A percentile compares a stretch with the other conserved stretches of the same genome.
Conservation (phyloP, 2,329 filamentous ascomycete species). For the Aspergillus fijiensis region DNA sequence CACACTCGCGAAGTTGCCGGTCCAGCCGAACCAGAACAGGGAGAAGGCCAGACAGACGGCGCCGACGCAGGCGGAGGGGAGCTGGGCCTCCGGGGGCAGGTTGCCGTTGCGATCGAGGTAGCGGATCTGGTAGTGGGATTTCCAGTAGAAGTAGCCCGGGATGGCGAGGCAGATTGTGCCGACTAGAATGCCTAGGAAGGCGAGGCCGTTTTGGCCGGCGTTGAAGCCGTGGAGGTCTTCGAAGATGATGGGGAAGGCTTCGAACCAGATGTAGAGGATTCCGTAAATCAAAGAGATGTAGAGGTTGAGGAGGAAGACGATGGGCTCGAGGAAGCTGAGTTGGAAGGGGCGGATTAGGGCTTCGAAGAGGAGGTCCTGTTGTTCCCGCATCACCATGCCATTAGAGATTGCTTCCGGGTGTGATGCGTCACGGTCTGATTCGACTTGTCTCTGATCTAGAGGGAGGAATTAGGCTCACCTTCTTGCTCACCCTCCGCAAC, state of each 20-base stretch:
- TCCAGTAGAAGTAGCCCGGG: conserved; percentile 37
- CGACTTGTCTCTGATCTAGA: too few relatives aligned
- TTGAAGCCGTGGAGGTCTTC: conserved; percentile 33
- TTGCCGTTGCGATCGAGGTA: conserved; percentile 22
- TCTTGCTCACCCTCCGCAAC: conserved; percentile 23
- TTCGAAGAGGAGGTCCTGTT: conserved; percentile 35
- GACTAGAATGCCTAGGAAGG: conserved; percentile 28
- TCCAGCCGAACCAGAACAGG: conserved; percentile 67
- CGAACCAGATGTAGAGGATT: conserved; percentile 40
- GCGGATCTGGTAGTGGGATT: conserved; percentile 19
- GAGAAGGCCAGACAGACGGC: conserved; percentile 63
- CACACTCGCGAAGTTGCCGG: conserved; percentile 54
- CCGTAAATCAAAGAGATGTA: conserved; percentile 27
- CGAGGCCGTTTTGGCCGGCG: conserved; percentile 28
- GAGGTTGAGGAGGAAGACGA: conserved; percentile 24
- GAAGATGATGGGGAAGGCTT: conserved; percentile 47
- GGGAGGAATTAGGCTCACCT: conserved; percentile 4
- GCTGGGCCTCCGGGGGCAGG: conserved; percentile 41
- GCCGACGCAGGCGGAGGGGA: conserved; percentile 63
- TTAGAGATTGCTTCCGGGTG: too few relatives aligned
- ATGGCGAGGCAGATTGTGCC: conserved; percentile 35
- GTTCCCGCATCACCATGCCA: too few relatives aligned
- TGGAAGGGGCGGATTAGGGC: conserved; percentile 43
- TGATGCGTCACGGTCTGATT: too few relatives aligned
- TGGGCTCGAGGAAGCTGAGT: conserved; percentile 24